phyloP scores from a whole-genome alignment of 352 stramenopile species.

The Phytopythium kandeliae region DNA sequence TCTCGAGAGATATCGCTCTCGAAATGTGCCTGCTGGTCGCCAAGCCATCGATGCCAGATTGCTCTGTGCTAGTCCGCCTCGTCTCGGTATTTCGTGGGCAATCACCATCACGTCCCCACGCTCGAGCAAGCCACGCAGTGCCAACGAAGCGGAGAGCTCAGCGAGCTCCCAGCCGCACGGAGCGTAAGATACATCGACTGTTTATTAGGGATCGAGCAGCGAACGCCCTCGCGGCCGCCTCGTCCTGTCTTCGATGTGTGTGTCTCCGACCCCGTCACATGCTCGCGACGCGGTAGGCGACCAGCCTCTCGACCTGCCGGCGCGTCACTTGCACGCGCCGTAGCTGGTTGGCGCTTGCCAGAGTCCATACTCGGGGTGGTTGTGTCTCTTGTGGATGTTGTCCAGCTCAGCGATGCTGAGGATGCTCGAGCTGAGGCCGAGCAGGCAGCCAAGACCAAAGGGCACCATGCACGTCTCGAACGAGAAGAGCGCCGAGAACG shows the following conservation, averaged over 20 bases:
- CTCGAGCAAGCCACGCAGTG: neutral
- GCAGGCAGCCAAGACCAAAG: slow-evolving; percentile 62
- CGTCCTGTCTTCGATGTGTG: neutral
- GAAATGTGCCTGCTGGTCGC: no score
- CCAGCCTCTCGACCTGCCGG: neutral
- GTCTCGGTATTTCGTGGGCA: no score
- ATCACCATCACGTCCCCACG: no score
- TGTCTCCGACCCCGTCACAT: neutral
- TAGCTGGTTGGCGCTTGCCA: slow-evolving; percentile 41
- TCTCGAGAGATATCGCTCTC: no score
- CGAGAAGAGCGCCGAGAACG: slow-evolving; percentile 69
- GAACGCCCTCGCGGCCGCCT: neutral
- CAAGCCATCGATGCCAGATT: no score
- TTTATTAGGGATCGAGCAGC: slow-evolving; percentile 2
- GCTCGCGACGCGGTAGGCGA: neutral
- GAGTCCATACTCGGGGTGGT: slow-evolving; percentile 77
- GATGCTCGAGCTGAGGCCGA: slow-evolving; percentile 55
- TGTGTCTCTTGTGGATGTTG: slow-evolving; percentile 74
- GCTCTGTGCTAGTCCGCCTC: no score
- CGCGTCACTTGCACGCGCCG: slow-evolving; percentile 15
- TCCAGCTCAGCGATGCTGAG: slow-evolving; percentile 73
- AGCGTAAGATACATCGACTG: slow-evolving; percentile 2
- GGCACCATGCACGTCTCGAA: slow-evolving; percentile 67
- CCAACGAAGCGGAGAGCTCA: no score
- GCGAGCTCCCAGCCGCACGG: no score